Percentiles rank a stretch among this genome's conserved stretches.
Evolutionary conservation across 2,329 filamentous ascomycete genomes (phyloP).

Genomic region (Colletotrichum euphorbiae): DNA sequence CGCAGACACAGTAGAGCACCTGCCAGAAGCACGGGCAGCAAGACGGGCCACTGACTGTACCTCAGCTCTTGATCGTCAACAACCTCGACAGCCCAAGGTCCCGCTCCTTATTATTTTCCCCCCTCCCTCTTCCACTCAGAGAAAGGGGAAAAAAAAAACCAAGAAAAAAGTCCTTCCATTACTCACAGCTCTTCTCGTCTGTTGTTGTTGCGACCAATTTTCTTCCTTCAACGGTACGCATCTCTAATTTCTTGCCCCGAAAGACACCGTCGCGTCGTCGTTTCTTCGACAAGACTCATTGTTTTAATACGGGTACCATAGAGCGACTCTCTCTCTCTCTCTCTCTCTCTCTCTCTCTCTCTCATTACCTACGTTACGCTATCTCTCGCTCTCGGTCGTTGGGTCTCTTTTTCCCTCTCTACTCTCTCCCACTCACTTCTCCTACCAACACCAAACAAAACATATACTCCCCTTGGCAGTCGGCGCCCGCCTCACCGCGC

Average conservation of each 20-base stretch:
- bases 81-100: slow-evolving; percentile 28
- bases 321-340: slow-evolving; percentile 1
- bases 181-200: slow-evolving; percentile 21
- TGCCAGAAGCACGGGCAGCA: neutral
- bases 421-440: slow-evolving; percentile 40
- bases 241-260: slow-evolving; percentile 15
- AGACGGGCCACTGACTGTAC: slow-evolving; percentile 4
- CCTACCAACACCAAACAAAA: slow-evolving; percentile 34
- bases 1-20: slow-evolving; percentile 10
- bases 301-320: slow-evolving; percentile 35
- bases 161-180: slow-evolving; percentile 12
- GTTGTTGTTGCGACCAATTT: slow-evolving; percentile 23
- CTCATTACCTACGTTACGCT: neutral
- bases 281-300: slow-evolving; percentile 13
- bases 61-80: slow-evolving; percentile 25
- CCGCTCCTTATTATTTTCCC: slow-evolving; percentile 18
- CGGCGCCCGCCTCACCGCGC: slow-evolving; percentile 24
- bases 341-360: slow-evolving; percentile 7
- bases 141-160: neutral
- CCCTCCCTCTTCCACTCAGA: slow-evolving; percentile 10
- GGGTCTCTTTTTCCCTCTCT: slow-evolving; percentile 35
- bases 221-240: slow-evolving; percentile 26
- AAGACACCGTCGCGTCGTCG: neutral
- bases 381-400: slow-evolving; percentile 1
- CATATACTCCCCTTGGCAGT: slow-evolving; percentile 4